Conservation (phyloP, 73 alveolate genomes). For the Paramecium sexaurelia region DNA sequence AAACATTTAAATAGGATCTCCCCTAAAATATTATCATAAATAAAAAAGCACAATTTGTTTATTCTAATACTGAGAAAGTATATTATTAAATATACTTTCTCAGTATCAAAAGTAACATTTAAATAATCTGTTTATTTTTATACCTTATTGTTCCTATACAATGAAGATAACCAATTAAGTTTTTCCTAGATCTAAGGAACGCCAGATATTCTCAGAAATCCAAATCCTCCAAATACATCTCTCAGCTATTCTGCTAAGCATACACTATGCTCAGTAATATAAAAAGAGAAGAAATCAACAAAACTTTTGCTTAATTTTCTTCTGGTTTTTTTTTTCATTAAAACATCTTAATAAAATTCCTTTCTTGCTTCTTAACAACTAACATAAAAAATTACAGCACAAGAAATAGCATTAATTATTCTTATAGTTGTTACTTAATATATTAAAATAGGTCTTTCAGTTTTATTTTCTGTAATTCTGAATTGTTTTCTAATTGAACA, state of each 20-base stretch:
- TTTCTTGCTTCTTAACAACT: background rate
- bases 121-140: background rate
- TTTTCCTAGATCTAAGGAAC: background rate
- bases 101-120: background rate
- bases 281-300: background rate
- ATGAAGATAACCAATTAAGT: background rate
- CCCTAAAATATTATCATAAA: background rate
- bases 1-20: constrained; percentile 24
- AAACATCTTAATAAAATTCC: background rate
- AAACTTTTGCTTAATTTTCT: background rate
- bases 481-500: constrained; percentile 46
- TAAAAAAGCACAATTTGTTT: background rate
- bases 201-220: constrained; percentile 18
- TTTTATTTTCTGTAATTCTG: background rate
- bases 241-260: background rate
- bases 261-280: background rate
- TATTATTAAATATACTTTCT: background rate
- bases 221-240: constrained; percentile 25
- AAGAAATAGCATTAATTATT: background rate
- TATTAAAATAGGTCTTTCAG: constrained; percentile 20
- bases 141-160: background rate
- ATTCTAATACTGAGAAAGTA: background rate
- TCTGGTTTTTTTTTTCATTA: background rate
- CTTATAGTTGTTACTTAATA: background rate
- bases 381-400: background rate